Conservation (phyloP, 441 rosid genomes). For the Brassica balearica region DNA sequence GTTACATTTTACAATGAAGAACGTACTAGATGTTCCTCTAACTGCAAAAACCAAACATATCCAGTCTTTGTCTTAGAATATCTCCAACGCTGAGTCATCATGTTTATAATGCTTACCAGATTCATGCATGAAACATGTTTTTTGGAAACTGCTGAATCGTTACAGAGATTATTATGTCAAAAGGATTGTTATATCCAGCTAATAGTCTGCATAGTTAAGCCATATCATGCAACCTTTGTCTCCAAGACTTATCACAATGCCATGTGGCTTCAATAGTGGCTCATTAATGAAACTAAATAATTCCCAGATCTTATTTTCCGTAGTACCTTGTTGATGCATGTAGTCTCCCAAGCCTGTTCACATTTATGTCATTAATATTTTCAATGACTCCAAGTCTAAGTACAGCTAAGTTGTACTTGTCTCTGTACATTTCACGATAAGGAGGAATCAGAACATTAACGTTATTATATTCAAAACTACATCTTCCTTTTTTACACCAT, state of each 20-base stretch:
- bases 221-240: slow-evolving; percentile 44
- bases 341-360: slow-evolving; percentile 39
- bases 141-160: slow-evolving; percentile 27
- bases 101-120: slow-evolving; percentile 34
- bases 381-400: slow-evolving; percentile 25
- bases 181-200: slow-evolving; percentile 35
- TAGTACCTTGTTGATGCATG: slow-evolving; percentile 43
- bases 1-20: neutral
- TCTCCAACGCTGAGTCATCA: slow-evolving; percentile 28
- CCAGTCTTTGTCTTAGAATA: slow-evolving; percentile 24
- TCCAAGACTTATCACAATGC: slow-evolving; percentile 43
- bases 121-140: slow-evolving; percentile 41
- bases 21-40: neutral
- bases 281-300: slow-evolving; percentile 40
- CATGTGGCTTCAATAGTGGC: slow-evolving; percentile 45
- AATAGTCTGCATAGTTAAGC: slow-evolving; percentile 33
- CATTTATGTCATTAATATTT: slow-evolving; percentile 31
- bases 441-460: slow-evolving; percentile 16
- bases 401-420: slow-evolving; percentile 40
- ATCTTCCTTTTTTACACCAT: neutral
- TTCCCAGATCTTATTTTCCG: slow-evolving; percentile 41
- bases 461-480: slow-evolving; percentile 15
- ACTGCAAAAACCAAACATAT: slow-evolving; percentile 1
- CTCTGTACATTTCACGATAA: slow-evolving; percentile 31
- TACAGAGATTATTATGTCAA: slow-evolving; percentile 41